Conservation (phyloP, 768 basidiomycete genomes). For the Leccinum disarticulatum region DNA sequence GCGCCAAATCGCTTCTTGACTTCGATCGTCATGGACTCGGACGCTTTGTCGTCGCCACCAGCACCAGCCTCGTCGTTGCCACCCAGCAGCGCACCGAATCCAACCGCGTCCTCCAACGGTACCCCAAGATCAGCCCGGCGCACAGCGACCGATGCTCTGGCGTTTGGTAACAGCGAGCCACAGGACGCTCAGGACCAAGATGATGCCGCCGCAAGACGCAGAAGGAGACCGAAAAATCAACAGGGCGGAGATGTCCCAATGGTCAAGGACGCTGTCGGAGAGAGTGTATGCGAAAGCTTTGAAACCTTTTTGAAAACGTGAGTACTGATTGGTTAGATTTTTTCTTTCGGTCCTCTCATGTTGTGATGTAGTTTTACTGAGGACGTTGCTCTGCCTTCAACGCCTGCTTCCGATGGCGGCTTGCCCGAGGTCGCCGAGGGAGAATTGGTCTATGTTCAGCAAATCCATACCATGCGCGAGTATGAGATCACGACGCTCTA, state of each 20-base stretch:
- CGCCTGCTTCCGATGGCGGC: slow-evolving; percentile 74
- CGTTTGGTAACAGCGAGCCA: slow-evolving; percentile 53
- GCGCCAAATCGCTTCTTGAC: slow-evolving; percentile 30
- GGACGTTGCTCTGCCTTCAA: slow-evolving; percentile 73
- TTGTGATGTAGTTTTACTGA: slow-evolving; percentile 69
- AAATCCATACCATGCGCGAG: slow-evolving; percentile 93
- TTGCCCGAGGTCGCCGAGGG: slow-evolving; percentile 54
- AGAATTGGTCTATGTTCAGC: slow-evolving; percentile 82
- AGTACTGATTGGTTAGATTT: slow-evolving; percentile 27
- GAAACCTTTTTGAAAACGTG: slow-evolving; percentile 91
- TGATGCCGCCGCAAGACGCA: slow-evolving; percentile 42
- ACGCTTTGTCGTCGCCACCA: slow-evolving; percentile 48
- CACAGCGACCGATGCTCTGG: slow-evolving; percentile 51
- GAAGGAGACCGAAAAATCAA: slow-evolving; percentile 42
- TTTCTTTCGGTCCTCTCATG: neutral
- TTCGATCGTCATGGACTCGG: slow-evolving; percentile 48
- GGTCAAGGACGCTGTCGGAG: slow-evolving; percentile 93
- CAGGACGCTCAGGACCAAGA: slow-evolving; percentile 41
- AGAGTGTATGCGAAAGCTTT: slow-evolving; percentile 91
- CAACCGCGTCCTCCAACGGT: slow-evolving; percentile 37
- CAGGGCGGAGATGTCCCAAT: slow-evolving; percentile 72
- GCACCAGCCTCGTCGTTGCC: slow-evolving; percentile 56
- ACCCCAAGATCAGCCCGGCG: slow-evolving; percentile 36
- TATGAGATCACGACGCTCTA: slow-evolving; percentile 95
- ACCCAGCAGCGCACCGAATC: slow-evolving; percentile 47